Evolutionary conservation across 805 yeast genomes (phyloP), one percentile per base, ranked within the genome.

Genomic region (Candida namnaoensis): DNA sequence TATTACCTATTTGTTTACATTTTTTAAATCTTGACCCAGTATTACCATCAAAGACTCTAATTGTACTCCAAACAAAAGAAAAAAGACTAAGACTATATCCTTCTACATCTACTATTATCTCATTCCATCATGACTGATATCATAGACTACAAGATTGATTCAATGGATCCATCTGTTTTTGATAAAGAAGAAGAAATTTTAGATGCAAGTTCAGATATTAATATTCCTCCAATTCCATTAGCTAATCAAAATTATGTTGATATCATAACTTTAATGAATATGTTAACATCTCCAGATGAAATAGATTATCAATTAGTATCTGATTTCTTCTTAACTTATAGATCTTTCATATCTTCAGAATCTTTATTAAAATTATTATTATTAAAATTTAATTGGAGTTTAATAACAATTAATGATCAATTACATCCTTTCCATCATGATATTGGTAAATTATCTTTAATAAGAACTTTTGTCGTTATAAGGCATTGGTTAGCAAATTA

Each of bases 401-500:
- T 84, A 25, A 71, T 69, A 19, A 54, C 55, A 19, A 53, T 63
- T 10, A 45, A 43, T 7, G 54, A 57, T 30, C 27, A 34, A 2
- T 36, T 52, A 14, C 58, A 57, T 37, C 57, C 52, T 15, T 51
- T 54, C n/a, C 54, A 53, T 35, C 53, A 56, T 10, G 70, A 69
- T 45, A 54, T 72, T 4, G 95, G 95, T 1, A 74, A 80, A 44
- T 66, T 83, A 37, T 80, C 82, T 2, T 66, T 86, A 11, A 72
- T 90, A 33, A 71, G 98, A 52, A 82, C 95, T 0, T 91, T 90
- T 65, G 96, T 87, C 26, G 80, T 84, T 27, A 51, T 93, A 36
- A 75, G 97, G 53, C 95, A 87, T 64, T 91, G 98, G 95, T 59
- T 91, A 15, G 62, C 86, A 44, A 91, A 90, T 60, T 90, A 86